Base-by-base conservation (phyloP, 805 yeast genomes). In the Pichia cephalocereana region DNA sequence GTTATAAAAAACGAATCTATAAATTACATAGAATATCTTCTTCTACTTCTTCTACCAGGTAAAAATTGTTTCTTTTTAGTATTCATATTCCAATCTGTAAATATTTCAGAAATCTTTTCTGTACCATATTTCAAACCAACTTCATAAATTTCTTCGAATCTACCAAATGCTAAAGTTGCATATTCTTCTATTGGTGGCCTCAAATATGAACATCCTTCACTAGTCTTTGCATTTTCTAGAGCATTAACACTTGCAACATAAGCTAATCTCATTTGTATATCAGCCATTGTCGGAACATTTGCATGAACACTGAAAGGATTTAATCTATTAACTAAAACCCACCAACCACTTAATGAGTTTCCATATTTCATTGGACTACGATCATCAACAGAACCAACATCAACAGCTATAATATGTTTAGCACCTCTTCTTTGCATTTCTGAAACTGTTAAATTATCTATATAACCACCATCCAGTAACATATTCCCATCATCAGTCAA, bases 191-290 rank as follows among this genome's bases (percentile, higher is more conserved):
- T 86, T 0, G 99, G 99, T 5, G 99, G 99, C 42, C 99, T 75
- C 54, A 89, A 70, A 60, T 91, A 91, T 8, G 86, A 70, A 12
- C 93, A 91, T 0, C 96, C 96, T 0, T 88, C 84, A 0, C 89
- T 83, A 30, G 63, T 70, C 61, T 91, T 93, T 2, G 96, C 97
- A 50, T 76, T 73, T 58, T 91, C 96, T 44, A 93, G 69, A 0
- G 97, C 97, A 66, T 86, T 86, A 1, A 91, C 99, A 45, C 96
- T 86, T 0, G 96, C 86, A 38, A 91, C 99, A 63, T 93, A 91
- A 0, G 97, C 96, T 51, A 91, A 70, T 48, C 98, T 72, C 70
- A 88, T 76, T 67, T 91, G 99, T 50, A 91, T 88, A 61, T 91
- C 99, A 54, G 96, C 88, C 86, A 93, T 81, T 47, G 84, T 86